Base-by-base conservation (phyloP, 177 flowering plant genomes). In the Vitis hybrid region DNA sequence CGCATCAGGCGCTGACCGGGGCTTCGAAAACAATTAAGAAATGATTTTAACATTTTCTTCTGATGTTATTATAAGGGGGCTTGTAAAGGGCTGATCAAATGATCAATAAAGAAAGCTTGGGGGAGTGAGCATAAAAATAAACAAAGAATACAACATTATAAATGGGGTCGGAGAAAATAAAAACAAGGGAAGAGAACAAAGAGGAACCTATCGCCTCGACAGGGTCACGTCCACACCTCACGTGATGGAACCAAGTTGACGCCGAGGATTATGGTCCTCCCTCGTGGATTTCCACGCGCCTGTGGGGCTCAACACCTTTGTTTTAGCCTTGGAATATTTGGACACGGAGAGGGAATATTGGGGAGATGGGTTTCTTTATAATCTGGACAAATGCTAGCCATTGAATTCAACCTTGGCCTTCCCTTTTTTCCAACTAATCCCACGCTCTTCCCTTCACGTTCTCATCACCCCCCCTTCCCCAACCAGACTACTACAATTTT, bases 1-100 rank as follows among this genome's bases (percentile, higher is more conserved):
- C 98, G 97, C 88, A 90, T 90, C 82, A 85, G 85, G 75, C 98
- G 98, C 98, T 91, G 97, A 93, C 97, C 92, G 65, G 67, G 68
- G 75, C 81, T 80, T 80, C 76, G 75, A 55, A 83, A 77, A 62
- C 62, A 73, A 80, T 79, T 81, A 81, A 80, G 66, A 75, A 82
- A 80, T 78, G 74, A 76, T 82, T 28, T 28, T 77, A 80, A 75
- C 44, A 1, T 20, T 54, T 70, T 31, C 22, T 33, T 69, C 54
- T 51, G 52, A 70, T 58, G 65, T 62, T 66, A 64, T 75, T 66
- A 66, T 70, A 57, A 24, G 49, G 2, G 15, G 54, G n/a, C 31
- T 28, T 28, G 31, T 28, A 28, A 28, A 28, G 20, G 8, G 2
- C 5, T 7, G 2, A 17, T 28, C 31, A 28, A 28, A 28, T 22